These are phyloP conservation scores for Russula dissimulans DNA, from an alignment of 768 basidiomycete genomes.

Conservation along the genomic window DNA sequence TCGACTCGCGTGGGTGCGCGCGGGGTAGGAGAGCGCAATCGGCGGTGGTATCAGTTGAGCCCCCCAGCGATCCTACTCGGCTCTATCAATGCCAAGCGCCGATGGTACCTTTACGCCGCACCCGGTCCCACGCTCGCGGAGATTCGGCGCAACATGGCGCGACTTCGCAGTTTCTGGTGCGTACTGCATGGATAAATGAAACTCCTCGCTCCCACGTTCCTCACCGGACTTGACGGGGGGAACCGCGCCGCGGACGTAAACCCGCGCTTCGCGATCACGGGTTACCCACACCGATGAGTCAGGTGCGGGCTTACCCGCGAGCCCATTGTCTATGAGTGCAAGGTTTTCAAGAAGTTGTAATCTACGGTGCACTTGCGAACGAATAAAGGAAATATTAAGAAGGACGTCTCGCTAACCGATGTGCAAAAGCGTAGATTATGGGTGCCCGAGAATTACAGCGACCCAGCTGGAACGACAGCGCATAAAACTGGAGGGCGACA, in stretches of 20 bases:
- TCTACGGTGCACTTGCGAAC: too few relatives aligned
- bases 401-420: too few relatives aligned
- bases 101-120: not conserved
- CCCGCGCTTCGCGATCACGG: conserved; percentile 10
- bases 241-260: conserved; percentile 11
- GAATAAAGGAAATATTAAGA: too few relatives aligned
- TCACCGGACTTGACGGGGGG: conserved; percentile 11
- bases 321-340: not conserved
- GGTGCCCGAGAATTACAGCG: not conserved
- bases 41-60: not conserved
- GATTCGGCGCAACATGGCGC: conserved; percentile 6
- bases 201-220: not conserved
- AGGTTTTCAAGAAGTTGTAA: too few relatives aligned
- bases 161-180: not conserved
- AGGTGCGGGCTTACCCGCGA: not conserved
- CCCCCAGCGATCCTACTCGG: not conserved
- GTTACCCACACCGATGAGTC: not conserved
- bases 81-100: not conserved
- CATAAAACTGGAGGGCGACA: not conserved
- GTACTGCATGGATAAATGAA: not conserved
- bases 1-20: conserved; percentile 9
- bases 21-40: not conserved
- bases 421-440: too few relatives aligned
- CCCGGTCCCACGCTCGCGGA: conserved; percentile 7
- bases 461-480: not conserved